phyloP scores from a whole-genome alignment of 1,139 yeast genomes.

The Magnusiomyces sp. region DNA sequence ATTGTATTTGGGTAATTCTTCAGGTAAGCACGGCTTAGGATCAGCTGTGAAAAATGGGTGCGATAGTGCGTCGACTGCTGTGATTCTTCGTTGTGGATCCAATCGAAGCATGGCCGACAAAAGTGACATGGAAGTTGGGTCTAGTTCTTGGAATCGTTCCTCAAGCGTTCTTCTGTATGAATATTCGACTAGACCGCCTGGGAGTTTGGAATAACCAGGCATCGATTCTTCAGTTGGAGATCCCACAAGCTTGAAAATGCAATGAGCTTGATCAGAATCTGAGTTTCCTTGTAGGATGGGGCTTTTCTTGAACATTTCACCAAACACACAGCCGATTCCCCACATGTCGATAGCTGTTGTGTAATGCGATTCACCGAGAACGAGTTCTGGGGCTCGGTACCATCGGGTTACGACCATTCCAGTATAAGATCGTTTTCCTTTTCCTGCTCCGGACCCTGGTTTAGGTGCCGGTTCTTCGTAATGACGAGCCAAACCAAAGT shows the following conservation, averaged over 20 bases:
- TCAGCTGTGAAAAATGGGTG: slow-evolving; percentile 58
- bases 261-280: slow-evolving; percentile 85
- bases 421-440: slow-evolving; percentile 58
- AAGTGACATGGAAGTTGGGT: slow-evolving; percentile 22
- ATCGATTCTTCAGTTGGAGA: slow-evolving; percentile 58
- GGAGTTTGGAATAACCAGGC: slow-evolving; percentile 59
- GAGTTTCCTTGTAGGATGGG: slow-evolving; percentile 83
- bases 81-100: slow-evolving; percentile 64
- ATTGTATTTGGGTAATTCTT: slow-evolving; percentile 60
- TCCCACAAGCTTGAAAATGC: slow-evolving; percentile 74
- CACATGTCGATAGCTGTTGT: slow-evolving; percentile 94
- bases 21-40: slow-evolving; percentile 53
- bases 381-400: slow-evolving; percentile 93
- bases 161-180: slow-evolving; percentile 50
- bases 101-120: slow-evolving; percentile 31
- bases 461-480: slow-evolving; percentile 66
- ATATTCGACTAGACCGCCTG: slow-evolving; percentile 42
- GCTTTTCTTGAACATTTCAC: slow-evolving; percentile 70
- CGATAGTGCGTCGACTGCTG: slow-evolving; percentile 68
- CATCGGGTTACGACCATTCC: slow-evolving; percentile 92
- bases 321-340: slow-evolving; percentile 97
- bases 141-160: slow-evolving; percentile 34
- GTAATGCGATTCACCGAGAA: slow-evolving; percentile 75
- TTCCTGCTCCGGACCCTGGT: slow-evolving; percentile 51
- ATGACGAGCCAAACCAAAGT: slow-evolving; percentile 82